phyloP scores from a whole-genome alignment of 768 basidiomycete genomes.

The Phanerodontia chrysosporium region DNA sequence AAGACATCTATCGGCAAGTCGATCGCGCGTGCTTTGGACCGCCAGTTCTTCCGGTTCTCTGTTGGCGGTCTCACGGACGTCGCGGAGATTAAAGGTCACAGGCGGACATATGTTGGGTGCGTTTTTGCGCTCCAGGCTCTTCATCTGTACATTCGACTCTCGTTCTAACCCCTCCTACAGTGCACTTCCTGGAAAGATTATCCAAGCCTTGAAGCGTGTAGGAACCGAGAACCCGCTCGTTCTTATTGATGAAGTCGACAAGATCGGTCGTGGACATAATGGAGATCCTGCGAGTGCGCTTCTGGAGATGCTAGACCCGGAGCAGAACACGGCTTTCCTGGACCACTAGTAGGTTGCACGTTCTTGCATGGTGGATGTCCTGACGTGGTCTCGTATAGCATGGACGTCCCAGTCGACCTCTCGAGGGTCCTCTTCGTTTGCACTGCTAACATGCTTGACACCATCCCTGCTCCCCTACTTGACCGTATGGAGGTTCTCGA shows the following conservation, averaged over 20 bases:
- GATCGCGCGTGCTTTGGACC: conserved; percentile 83
- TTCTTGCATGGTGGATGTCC: neutral
- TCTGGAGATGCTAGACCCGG: conserved; percentile 90
- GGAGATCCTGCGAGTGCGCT: conserved; percentile 91
- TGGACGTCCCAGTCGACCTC: conserved; percentile 95
- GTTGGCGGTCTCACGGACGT: conserved; percentile 97
- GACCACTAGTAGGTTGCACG: conserved; percentile 79
- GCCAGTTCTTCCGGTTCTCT: conserved; percentile 95
- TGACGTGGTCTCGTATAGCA: conserved; percentile 39
- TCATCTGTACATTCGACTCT: neutral
- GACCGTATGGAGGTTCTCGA: conserved; percentile 97
- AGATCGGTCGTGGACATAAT: conserved; percentile 87
- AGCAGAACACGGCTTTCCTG: conserved; percentile 91
- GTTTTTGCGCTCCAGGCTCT: conserved; percentile 24
- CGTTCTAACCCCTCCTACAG: conserved; percentile 30
- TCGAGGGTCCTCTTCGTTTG: conserved; percentile 97
- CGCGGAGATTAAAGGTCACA: conserved; percentile 97
- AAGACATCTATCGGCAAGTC: conserved; percentile 96
- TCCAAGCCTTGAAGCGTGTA: conserved; percentile 89
- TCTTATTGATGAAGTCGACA: conserved; percentile 94
- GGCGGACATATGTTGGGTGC: conserved; percentile 93
- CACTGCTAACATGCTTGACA: conserved; percentile 91
- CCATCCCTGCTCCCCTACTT: conserved; percentile 88
- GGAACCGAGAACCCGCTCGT: conserved; percentile 93
- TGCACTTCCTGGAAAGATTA: conserved; percentile 91